Evolutionary conservation across 306 rosid species (phyloP), one percentile per base, ranked within the genome.

Genomic region (Spatholobus suberectus): DNA sequence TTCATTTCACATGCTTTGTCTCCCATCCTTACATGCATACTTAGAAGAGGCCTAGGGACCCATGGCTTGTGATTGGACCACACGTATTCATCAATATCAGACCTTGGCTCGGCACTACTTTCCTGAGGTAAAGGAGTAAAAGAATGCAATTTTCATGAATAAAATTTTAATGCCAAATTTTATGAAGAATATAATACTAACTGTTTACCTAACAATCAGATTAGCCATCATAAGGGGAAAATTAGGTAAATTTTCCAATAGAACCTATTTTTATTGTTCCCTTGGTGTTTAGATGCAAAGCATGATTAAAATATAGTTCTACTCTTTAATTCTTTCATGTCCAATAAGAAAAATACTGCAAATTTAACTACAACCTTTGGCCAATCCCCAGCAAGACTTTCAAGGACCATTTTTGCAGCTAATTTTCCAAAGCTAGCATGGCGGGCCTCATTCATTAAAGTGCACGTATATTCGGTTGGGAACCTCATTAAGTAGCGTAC

Each of bases 21-120:
- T 79, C 98, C 98, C 94, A 91, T 94, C 75, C 98, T 91, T 66
- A 94, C 96, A 73, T 94, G 98, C 92, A 94, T 88, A 89, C 96
- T 92, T 76, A 91, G 87, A 46, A 92, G 84, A 35, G 97, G 98
- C 89, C 92, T 84, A 14, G 99, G 99, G 38, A 89, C 80, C 99
- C 99, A 92, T 61, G 96, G 88, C 85, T 87, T 91, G 86, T 92
- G 98, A 80, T 88, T 92, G 44, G 98, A 94, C 98, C 98, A 92
- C 79, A 96, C 97, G 57, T 82, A 92, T 47, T 90, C 92, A 75
- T 91, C 97, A 11, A 96, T 96, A 44, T 88, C 95, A n/a, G 86
- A 88, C 70, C 81, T 83, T 52, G 47, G 52, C 14, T 38, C 44
- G 15, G 51, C n/a, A 21, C 68, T 43, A 76, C 61, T 83, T 73